phyloP scores from a whole-genome alignment of 2,329 filamentous ascomycete species.

The Colletotrichum neosansevieriae region DNA sequence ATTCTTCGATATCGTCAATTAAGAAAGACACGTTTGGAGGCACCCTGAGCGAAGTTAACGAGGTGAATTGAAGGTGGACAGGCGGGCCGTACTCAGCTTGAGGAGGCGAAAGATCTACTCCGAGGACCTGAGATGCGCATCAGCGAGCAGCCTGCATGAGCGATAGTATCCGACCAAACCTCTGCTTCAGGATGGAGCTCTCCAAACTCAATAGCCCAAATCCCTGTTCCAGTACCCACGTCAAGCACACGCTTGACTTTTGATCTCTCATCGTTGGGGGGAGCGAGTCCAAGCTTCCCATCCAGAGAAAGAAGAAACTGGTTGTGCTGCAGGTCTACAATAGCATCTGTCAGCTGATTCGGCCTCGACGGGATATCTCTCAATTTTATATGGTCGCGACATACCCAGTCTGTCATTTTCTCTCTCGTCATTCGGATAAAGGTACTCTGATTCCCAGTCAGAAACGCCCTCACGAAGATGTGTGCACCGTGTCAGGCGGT shows the following conservation, averaged over 20 bases:
- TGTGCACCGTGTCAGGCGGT: too few species aligned
- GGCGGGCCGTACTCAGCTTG: background rate
- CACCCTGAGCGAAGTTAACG: background rate
- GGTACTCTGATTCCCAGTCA: background rate
- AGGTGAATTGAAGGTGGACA: rapidly evolving
- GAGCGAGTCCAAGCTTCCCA: background rate
- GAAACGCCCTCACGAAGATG: too few species aligned
- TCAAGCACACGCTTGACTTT: background rate
- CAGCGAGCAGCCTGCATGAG: too few species aligned
- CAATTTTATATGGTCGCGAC: background rate
- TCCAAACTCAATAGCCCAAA: slow-evolving; percentile 7
- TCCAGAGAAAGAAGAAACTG: background rate
- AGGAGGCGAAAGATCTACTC: background rate
- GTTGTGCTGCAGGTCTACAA: background rate
- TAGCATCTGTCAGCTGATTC: background rate
- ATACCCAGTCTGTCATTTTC: background rate
- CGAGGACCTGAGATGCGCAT: background rate
- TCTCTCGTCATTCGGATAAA: background rate
- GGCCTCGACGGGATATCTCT: background rate
- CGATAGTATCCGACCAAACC: background rate
- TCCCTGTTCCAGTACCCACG: background rate
- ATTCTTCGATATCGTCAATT: background rate
- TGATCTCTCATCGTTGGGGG: background rate
- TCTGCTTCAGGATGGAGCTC: background rate
- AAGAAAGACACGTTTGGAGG: background rate